A percentile compares a stretch with the other conserved stretches of the same genome.
These are phyloP conservation scores for Mortierella sp. DNA, from an alignment of 371 early-diverging fungal species.

Conservation along the genomic window DNA sequence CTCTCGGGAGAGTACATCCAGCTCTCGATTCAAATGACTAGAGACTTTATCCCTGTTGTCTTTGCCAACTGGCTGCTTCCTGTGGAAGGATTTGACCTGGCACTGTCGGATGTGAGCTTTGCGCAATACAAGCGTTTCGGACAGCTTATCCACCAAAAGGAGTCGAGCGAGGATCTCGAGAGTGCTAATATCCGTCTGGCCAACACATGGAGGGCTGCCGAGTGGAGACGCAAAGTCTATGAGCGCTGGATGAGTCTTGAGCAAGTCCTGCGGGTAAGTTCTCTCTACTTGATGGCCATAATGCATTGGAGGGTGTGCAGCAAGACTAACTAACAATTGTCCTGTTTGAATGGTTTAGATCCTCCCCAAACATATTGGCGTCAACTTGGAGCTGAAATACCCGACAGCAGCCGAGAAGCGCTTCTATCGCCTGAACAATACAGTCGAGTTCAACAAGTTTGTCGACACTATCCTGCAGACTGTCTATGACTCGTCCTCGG, in stretches of 20 bases:
- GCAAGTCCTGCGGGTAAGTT: slow-evolving; percentile 78
- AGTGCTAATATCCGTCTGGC: slow-evolving; percentile 26
- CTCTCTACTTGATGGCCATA: too few species aligned
- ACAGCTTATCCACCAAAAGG: slow-evolving; percentile 18
- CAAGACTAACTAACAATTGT: too few species aligned
- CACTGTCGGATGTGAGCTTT: slow-evolving; percentile 72
- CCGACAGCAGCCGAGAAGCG: slow-evolving; percentile 75
- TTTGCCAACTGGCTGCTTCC: slow-evolving; percentile 81
- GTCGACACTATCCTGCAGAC: slow-evolving; percentile 88
- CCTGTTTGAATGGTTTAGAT: slow-evolving; percentile 58
- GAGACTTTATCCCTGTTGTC: slow-evolving; percentile 91
- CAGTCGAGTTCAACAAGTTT: slow-evolving; percentile 80
- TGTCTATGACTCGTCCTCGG: slow-evolving; percentile 76
- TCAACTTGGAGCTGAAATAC: slow-evolving; percentile 88
- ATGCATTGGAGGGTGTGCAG: neutral
- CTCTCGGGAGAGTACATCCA: slow-evolving; percentile 85
- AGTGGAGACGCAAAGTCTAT: slow-evolving; percentile 57
- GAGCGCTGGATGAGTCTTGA: slow-evolving; percentile 79
- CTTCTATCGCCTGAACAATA: slow-evolving; percentile 65
- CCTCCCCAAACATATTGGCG: slow-evolving; percentile 81
- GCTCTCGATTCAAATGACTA: slow-evolving; percentile 91
- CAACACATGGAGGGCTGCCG: slow-evolving; percentile 26
- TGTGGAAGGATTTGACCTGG: slow-evolving; percentile 68
- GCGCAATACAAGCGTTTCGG: slow-evolving; percentile 69
- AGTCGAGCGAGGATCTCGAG: slow-evolving; percentile 27